Conservation (phyloP, 2,329 filamentous ascomycete genomes). For the Stagonosporopsis rhizophila region DNA sequence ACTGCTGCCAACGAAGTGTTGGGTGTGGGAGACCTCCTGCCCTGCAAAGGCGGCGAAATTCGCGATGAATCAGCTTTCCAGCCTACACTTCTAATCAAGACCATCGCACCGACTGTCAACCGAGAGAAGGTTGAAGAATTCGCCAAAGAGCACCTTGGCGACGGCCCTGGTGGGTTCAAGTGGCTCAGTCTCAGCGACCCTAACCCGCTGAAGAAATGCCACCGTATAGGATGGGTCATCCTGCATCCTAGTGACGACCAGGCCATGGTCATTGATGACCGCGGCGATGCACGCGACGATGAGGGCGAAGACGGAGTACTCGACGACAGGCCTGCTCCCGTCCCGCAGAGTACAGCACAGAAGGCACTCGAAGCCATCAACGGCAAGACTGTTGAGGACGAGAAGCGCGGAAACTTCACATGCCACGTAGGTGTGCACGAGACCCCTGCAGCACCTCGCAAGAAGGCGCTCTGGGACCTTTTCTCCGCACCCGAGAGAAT, state of each 20-base stretch:
- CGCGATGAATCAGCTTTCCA: conserved; percentile 87
- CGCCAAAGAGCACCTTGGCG: conserved; percentile 91
- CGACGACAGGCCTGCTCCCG: conserved; percentile 58
- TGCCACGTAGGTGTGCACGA: conserved; percentile 97
- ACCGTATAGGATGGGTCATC: conserved; percentile 98
- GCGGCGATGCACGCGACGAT: conserved; percentile 76
- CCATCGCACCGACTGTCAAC: conserved; percentile 93
- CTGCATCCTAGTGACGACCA: conserved; percentile 80
- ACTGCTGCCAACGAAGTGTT: conserved; percentile 91
- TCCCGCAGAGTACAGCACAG: conserved; percentile 67
- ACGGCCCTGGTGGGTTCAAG: conserved; percentile 89
- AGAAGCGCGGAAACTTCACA: conserved; percentile 92
- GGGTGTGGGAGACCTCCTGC: conserved; percentile 88
- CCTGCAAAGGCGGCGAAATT: conserved; percentile 82
- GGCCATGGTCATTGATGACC: conserved; percentile 66
- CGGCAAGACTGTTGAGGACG: conserved; percentile 95
- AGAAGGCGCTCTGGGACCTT: conserved; percentile 96
- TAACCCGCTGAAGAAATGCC: conserved; percentile 95
- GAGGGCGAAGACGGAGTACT: conserved; percentile 65
- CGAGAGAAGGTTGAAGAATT: conserved; percentile 92
- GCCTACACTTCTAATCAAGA: conserved; percentile 96
- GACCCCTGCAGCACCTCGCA: conserved; percentile 81
- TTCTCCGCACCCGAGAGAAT: conserved; percentile 95
- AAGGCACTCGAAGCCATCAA: conserved; percentile 94
- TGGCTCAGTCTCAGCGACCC: conserved; percentile 96